Percentiles rank a stretch among this genome's conserved stretches.
phyloP scores from a whole-genome alignment of 371 early-diverging fungal genomes.

The Funneliformis caledonium region DNA sequence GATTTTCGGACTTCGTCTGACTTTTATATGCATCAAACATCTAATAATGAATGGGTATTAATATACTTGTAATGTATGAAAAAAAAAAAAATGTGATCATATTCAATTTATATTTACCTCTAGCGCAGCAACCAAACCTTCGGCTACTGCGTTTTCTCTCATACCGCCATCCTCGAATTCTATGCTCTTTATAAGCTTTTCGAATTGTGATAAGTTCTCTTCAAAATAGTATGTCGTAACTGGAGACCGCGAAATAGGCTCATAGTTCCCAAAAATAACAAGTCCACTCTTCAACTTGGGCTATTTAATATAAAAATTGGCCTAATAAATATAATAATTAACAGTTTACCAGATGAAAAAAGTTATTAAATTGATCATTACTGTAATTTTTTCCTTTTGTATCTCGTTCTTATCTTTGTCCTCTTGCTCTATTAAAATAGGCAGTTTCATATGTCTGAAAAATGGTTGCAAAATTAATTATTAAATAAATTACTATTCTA shows the following conservation, averaged over 20 bases:
- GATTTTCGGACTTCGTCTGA: constrained; percentile 41
- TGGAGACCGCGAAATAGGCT: constrained; percentile 52
- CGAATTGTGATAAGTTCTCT: constrained; percentile 51
- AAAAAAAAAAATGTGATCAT: not conserved
- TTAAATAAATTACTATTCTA: not conserved
- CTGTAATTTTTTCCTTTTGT: not conserved
- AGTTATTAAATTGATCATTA: not conserved
- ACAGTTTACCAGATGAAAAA: not conserved
- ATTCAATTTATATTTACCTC: constrained; percentile 41
- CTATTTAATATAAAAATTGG: not conserved
- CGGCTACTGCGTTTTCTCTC: constrained; percentile 57
- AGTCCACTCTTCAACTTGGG: constrained; percentile 55
- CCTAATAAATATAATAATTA: not conserved
- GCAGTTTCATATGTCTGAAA: constrained; percentile 21
- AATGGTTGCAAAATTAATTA: not conserved
- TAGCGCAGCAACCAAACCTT: constrained; percentile 63
- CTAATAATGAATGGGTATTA: constrained; percentile 12
- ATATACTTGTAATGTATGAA: not conserved
- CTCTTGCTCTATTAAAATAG: not conserved
- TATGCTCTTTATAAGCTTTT: constrained; percentile 53
- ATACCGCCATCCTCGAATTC: constrained; percentile 57
- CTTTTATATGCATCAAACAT: constrained; percentile 57
- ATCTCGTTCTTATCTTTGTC: constrained; percentile 2
- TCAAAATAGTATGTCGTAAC: constrained; percentile 59
- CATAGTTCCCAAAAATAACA: constrained; percentile 62